phyloP scores from a whole-genome alignment of 1,284 basidiomycete genomes.

The Pascua guehoae region DNA sequence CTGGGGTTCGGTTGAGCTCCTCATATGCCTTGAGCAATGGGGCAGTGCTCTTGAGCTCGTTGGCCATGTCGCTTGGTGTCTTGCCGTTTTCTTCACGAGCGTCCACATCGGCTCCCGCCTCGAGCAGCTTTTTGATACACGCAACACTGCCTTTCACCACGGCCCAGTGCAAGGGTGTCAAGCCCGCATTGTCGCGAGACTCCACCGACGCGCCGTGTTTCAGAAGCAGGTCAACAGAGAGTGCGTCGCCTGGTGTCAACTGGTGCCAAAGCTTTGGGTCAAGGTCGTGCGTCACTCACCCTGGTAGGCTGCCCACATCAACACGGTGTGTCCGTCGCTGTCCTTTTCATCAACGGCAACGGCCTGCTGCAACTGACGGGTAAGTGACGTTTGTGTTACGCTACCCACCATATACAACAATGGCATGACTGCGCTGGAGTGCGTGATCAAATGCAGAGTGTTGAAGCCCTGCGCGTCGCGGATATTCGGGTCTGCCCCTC shows the following conservation, averaged over 20 bases:
- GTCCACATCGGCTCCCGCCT: constrained; percentile 76
- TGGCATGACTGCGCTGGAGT: constrained; percentile 91
- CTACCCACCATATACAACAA: constrained; percentile 69
- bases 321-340: constrained; percentile 84
- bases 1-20: constrained; percentile 57
- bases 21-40: constrained; percentile 84
- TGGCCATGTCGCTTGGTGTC: constrained; percentile 90
- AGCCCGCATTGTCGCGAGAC: constrained; percentile 71
- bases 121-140: constrained; percentile 78
- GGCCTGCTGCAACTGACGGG: constrained; percentile 69
- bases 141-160: constrained; percentile 88
- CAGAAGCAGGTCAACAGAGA: constrained; percentile 86
- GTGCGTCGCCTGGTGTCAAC: constrained; percentile 60
- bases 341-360: constrained; percentile 84
- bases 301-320: constrained; percentile 99
- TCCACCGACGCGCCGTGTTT: constrained; percentile 79
- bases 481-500: constrained; percentile 89
- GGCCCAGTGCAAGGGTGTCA: constrained; percentile 95
- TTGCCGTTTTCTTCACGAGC: constrained; percentile 80
- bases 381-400: neutral
- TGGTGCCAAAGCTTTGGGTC: neutral
- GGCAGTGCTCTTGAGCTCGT: constrained; percentile 81
- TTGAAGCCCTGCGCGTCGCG: constrained; percentile 95
- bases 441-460: constrained; percentile 87
- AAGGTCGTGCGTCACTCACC: constrained; percentile 23